phyloP scores from a whole-genome alignment of 352 stramenopile genomes.

The Phytophthora quininea region DNA sequence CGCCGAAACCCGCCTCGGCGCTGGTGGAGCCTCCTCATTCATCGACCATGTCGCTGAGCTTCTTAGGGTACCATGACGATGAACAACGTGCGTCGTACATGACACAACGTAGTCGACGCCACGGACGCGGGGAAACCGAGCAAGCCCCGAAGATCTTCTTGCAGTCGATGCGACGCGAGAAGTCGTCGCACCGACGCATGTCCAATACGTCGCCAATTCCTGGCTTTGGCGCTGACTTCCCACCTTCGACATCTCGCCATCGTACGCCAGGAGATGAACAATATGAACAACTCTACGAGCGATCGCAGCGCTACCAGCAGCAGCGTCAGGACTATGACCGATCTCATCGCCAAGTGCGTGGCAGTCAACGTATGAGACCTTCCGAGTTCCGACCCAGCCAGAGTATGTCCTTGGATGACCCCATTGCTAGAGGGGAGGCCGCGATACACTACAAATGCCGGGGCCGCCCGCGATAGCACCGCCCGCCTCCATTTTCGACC shows the following conservation, averaged over 20 bases:
- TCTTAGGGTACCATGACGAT: constrained; percentile 76
- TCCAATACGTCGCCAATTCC: constrained; percentile 39
- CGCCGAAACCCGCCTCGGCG: constrained; percentile 50
- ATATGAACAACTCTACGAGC: constrained; percentile 32
- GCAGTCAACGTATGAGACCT: constrained; percentile 39
- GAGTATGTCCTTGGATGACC: constrained; percentile 44
- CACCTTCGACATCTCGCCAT: constrained; percentile 25
- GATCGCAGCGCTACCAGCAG: constrained; percentile 31
- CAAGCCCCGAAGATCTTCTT: constrained; percentile 70
- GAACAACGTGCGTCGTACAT: constrained; percentile 67
- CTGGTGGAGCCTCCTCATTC: constrained; percentile 57
- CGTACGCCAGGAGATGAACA: constrained; percentile 18
- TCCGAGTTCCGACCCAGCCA: constrained; percentile 46
- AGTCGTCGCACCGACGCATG: constrained; percentile 29
- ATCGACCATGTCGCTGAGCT: constrained; percentile 61
- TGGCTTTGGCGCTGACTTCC: constrained; percentile 22
- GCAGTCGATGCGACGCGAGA: constrained; percentile 68
- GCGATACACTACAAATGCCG: constrained; percentile 40
- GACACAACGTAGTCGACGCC: constrained; percentile 38
- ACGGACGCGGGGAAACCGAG: constrained; percentile 20
- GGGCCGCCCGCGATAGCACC: constrained; percentile 21
- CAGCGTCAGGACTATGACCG: constrained; percentile 30
- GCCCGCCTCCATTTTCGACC: constrained; percentile 72
- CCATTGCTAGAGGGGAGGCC: constrained; percentile 38
- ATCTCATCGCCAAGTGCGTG: constrained; percentile 22